phyloP scores from a whole-genome alignment of 305 asterid genomes.

The Solanum aculeatissimum region DNA sequence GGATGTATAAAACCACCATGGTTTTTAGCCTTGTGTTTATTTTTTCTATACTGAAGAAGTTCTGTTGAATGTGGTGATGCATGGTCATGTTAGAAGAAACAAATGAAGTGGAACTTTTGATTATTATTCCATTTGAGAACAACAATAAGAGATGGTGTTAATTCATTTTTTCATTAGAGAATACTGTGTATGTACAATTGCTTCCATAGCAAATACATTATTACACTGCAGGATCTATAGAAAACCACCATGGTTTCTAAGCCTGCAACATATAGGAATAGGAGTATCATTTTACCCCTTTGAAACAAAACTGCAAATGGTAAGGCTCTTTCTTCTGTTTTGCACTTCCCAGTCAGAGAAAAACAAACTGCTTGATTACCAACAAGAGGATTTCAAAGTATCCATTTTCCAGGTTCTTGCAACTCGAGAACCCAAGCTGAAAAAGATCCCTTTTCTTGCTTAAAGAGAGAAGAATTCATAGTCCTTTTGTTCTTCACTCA shows the following conservation, averaged over 20 bases:
- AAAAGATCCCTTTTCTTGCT: neutral
- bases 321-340: neutral
- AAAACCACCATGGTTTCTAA: slow-evolving; percentile 3
- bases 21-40: neutral
- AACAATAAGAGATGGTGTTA: neutral
- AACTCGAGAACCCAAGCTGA: slow-evolving; percentile 1
- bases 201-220: neutral
- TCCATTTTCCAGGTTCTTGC: neutral
- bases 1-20: neutral
- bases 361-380: neutral
- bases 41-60: neutral
- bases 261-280: neutral
- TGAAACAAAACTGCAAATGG: neutral
- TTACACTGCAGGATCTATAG: neutral
- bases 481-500: slow-evolving; percentile 3
- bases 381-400: neutral
- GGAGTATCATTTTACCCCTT: neutral
- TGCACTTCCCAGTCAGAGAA: neutral
- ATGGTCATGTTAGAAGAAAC: neutral
- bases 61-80: neutral
- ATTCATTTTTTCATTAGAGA: neutral
- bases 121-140: neutral
- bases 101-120: neutral
- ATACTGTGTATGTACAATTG: neutral
- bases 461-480: neutral